Evolutionary conservation across 306 rosid genomes (phyloP), one percentile per base, ranked within the genome.

Genomic region (Vicia villosa): DNA sequence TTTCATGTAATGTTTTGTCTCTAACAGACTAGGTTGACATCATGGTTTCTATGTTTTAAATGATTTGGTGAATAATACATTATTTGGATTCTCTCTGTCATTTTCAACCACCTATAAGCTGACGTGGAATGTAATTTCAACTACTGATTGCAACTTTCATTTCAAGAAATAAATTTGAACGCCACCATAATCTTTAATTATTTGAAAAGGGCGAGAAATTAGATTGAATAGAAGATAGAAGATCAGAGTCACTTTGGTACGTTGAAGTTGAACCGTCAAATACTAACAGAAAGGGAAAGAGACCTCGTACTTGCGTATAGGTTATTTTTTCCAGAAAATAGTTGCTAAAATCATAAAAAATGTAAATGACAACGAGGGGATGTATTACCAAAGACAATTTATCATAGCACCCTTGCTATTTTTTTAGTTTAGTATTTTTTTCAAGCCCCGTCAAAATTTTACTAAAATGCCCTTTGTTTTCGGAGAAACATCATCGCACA

Each of bases 1-100:
- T 91, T 95, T 80, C 89, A 95, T 70, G 3, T 86, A 2, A 76
- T 91, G 86, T 85, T 88, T 74, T 91, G 93, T 81, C 81, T 87
- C 83, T 89, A 77, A 73, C 26, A 79, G 16, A 45, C 6, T 6
- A 42, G 51, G 59, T 55, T 42, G 12, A 22, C 64, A 17, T 28
- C 69, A 30, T 28, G 52, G 71, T 61, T 42, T 36, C 41, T 56
- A 13, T 62, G 77, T 61, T 76, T 70, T 62, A 41, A 30, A 57
- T 17, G 76, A 75, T 21, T 46, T 66, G 3, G 28, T 59, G 46
- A 56, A 69, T 28, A 20, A 59, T 43, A 21, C 66, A 34, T 7
- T 34, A 34, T 28, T 56, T 46, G 42, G n/a, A 10, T 42, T 66
- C 22, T 67, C 14, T 17, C 5, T 5, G 3, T 63, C 61, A 6